Evolutionary conservation across 805 yeast genomes (phyloP).

Genomic region (Candida nemodendra): DNA sequence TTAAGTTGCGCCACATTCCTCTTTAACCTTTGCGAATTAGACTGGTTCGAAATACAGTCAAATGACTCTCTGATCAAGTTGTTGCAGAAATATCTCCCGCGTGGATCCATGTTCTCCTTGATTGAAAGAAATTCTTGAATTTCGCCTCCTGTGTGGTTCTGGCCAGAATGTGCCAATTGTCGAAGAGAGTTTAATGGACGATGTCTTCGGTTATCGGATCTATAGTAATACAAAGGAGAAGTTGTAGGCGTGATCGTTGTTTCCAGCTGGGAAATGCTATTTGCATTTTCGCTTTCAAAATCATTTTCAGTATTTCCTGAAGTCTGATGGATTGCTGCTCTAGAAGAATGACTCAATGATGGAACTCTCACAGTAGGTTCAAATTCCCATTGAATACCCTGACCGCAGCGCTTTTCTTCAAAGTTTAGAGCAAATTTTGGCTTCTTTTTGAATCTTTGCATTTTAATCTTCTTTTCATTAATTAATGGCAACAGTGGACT

Average conservation of each 20-base stretch:
- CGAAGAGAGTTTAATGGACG: not conserved
- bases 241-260: slow-evolving; percentile 19
- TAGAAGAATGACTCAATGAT: slow-evolving; percentile 2
- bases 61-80: slow-evolving; percentile 15
- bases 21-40: slow-evolving; percentile 16
- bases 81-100: slow-evolving; percentile 16
- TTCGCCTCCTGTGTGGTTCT: not conserved
- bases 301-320: slow-evolving; percentile 14
- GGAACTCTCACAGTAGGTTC: slow-evolving; percentile 12
- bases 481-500: slow-evolving; percentile 26
- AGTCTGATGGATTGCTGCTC: slow-evolving; percentile 3
- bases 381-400: slow-evolving; percentile 27
- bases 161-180: not conserved
- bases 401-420: slow-evolving; percentile 23
- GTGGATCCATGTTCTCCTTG: slow-evolving; percentile 18
- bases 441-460: slow-evolving; percentile 31
- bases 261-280: slow-evolving; percentile 14
- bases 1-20: slow-evolving; percentile 15
- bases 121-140: slow-evolving; percentile 3
- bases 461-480: slow-evolving; percentile 38
- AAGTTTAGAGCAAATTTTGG: slow-evolving; percentile 40
- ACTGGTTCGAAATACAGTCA: slow-evolving; percentile 13
- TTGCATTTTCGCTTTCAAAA: slow-evolving; percentile 13
- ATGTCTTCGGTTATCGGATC: slow-evolving; percentile 11
- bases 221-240: slow-evolving; percentile 17